Conservation (phyloP, 75 land plant species). For the Cupressus sempervirens region DNA sequence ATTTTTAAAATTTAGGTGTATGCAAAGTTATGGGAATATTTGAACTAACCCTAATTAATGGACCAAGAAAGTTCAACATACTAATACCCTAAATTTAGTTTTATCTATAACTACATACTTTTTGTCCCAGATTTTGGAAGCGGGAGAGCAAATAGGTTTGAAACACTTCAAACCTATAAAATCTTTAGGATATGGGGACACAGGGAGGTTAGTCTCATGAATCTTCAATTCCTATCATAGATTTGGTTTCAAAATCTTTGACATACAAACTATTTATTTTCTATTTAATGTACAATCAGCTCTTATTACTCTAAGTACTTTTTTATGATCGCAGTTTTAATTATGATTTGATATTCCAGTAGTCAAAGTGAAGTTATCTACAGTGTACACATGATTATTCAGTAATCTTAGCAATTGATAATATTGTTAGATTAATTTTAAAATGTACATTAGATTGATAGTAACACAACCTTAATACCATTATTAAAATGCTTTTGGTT, state of each 20-base stretch:
- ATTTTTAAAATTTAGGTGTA: not conserved
- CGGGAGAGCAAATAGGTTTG: constrained; percentile 64
- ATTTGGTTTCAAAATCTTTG: not conserved
- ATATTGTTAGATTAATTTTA: not conserved
- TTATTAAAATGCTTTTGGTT: not conserved
- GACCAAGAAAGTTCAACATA: not conserved
- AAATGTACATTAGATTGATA: not conserved
- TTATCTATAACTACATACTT: not conserved
- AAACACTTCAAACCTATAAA: constrained; percentile 86
- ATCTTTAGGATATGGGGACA: constrained; percentile 92
- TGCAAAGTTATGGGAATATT: not conserved
- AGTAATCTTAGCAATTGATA: not conserved
- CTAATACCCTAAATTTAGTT: not conserved
- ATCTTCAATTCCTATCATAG: not conserved
- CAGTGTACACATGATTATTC: not conserved
- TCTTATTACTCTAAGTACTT: not conserved
- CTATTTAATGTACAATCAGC: not conserved
- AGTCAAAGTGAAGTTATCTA: not conserved
- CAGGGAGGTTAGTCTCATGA: constrained; percentile 69
- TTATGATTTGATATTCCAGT: not conserved
- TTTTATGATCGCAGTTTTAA: not conserved
- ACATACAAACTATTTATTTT: not conserved
- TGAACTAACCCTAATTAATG: not conserved
- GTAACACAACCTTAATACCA: not conserved
- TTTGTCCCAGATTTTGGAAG: constrained; percentile 46